Conservation (phyloP, 1,284 basidiomycete genomes). For the Vanrija sp. region DNA sequence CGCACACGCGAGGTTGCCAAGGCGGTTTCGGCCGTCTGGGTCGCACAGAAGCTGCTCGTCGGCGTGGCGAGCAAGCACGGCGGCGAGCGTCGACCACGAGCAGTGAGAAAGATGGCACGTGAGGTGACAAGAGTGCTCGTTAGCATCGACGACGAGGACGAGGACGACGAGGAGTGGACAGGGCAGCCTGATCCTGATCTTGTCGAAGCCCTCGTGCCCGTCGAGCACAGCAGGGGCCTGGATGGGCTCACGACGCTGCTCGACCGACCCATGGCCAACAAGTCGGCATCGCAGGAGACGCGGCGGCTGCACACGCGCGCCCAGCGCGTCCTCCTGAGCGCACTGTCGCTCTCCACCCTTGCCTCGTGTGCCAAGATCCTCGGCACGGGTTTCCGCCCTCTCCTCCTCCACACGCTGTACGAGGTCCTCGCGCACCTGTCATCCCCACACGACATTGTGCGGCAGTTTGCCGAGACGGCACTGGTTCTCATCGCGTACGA, state of each 20-base stretch:
- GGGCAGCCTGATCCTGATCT: constrained; percentile 44
- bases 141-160: constrained; percentile 65
- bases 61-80: constrained; percentile 58
- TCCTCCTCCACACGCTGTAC: constrained; percentile 77
- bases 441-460: constrained; percentile 63
- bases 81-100: constrained; percentile 45
- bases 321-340: constrained; percentile 55
- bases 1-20: constrained; percentile 47
- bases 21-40: constrained; percentile 76
- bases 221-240: constrained; percentile 60
- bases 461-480: constrained; percentile 65
- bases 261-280: constrained; percentile 29
- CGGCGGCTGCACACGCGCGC: constrained; percentile 42
- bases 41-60: constrained; percentile 66
- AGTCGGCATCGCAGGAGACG: constrained; percentile 27
- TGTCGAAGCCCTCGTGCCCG: constrained; percentile 39
- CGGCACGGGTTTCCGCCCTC: constrained; percentile 53
- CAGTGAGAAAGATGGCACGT: constrained; percentile 63
- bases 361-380: constrained; percentile 63
- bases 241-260: constrained; percentile 45
- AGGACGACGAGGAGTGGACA: constrained; percentile 67
- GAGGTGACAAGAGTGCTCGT: constrained; percentile 61
- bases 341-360: constrained; percentile 66
- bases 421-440: constrained; percentile 76
- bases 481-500: constrained; percentile 64